Base-by-base conservation (phyloP, 768 basidiomycete genomes). In the Omphalotus guepiniiformis region DNA sequence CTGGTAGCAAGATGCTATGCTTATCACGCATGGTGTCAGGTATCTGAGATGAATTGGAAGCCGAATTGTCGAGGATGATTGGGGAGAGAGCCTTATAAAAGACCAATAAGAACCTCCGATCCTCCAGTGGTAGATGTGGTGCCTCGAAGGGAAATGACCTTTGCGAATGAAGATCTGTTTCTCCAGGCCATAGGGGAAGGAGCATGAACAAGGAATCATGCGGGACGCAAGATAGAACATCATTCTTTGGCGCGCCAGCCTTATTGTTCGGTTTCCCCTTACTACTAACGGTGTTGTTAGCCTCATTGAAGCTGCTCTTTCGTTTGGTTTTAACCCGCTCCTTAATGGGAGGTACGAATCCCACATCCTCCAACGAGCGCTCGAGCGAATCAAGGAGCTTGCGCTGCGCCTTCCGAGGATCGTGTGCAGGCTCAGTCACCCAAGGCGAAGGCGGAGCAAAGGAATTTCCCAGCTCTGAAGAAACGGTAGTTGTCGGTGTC, bases 1-100 rank as follows among this genome's bases (percentile, higher is more conserved):
- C 68, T 23, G 73, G 63, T 38, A 88, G 75, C 19, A 77, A 66
- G 51, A 86, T 70, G 8, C 59, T 53, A 47, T 57, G 11, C 19
- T 16, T 16, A 25, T 27, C 15, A 22, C n/a, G n/a, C n/a, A n/a
- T n/a, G n/a, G n/a, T n/a, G n/a, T n/a, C n/a, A n/a, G n/a, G n/a
- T n/a, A n/a, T n/a, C n/a, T n/a, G n/a, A n/a, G n/a, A n/a, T n/a
- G n/a, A n/a, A n/a, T n/a, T n/a, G n/a, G n/a, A n/a, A n/a, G n/a
- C n/a, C n/a, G n/a, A n/a, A n/a, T n/a, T n/a, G n/a, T n/a, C n/a
- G n/a, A n/a, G n/a, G n/a, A n/a, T n/a, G n/a, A n/a, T n/a, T n/a
- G n/a, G n/a, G n/a, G n/a, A n/a, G n/a, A 28, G 19, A 13, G 36
- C 9, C 29, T 47, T 47, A 23, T 47, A 47, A 23, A 29, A 47